phyloP scores from a whole-genome alignment of 441 rosid genomes.

The Bocquillonia castaneifolia region DNA sequence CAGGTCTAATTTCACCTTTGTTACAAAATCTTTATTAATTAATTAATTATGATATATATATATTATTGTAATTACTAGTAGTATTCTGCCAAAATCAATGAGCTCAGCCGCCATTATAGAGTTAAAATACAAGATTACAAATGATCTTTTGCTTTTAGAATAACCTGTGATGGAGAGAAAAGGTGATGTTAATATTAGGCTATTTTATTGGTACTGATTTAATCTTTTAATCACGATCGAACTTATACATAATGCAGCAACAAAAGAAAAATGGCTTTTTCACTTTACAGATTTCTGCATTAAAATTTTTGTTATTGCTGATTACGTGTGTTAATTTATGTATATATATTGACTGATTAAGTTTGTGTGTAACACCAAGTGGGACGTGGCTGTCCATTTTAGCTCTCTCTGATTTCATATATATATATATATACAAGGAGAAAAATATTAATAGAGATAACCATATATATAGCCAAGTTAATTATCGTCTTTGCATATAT shows the following conservation, averaged over 20 bases:
- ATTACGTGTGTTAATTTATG: too few species aligned
- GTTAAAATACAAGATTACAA: slow-evolving; percentile 25
- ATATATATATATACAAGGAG: too few species aligned
- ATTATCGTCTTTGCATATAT: too few species aligned
- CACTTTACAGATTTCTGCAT: too few species aligned
- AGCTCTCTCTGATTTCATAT: too few species aligned
- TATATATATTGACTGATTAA: too few species aligned
- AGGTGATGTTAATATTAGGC: slow-evolving; percentile 5
- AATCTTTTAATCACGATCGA: neutral
- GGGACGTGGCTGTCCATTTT: too few species aligned
- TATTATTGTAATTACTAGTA: neutral
- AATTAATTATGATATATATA: too few species aligned
- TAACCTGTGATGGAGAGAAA: slow-evolving; percentile 27
- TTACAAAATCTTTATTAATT: neutral
- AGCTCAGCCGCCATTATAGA: slow-evolving; percentile 37
- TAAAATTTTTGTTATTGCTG: too few species aligned
- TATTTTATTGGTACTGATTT: neutral
- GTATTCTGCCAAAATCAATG: slow-evolving; percentile 35
- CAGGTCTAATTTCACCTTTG: neutral
- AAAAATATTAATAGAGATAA: too few species aligned
- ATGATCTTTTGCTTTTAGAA: slow-evolving; percentile 39
- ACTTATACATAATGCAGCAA: slow-evolving; percentile 4
- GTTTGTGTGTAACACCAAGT: too few species aligned
- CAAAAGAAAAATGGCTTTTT: slow-evolving; percentile 30
- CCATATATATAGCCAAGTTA: too few species aligned